Conservation (phyloP, 1,284 basidiomycete species). For the Trichosporon sp. region DNA sequence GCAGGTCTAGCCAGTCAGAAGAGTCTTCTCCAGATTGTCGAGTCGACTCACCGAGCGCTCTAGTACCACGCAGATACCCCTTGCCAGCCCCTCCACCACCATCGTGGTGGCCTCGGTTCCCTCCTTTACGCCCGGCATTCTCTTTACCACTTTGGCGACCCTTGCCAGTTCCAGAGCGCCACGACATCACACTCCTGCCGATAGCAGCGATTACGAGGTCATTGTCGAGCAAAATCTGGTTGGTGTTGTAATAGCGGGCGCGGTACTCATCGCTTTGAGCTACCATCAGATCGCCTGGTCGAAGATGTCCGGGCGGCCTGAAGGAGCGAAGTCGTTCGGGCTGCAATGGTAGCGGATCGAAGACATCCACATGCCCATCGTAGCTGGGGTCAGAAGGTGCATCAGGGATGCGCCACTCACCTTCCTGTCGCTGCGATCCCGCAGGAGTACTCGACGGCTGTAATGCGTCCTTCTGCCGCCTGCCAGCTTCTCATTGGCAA, state of each 20-base stretch:
- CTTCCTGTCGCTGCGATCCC: constrained; percentile 40
- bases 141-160: constrained; percentile 32
- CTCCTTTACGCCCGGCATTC: constrained; percentile 15
- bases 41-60: constrained; percentile 20
- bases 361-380: constrained; percentile 40
- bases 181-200: constrained; percentile 40
- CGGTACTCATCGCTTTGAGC: constrained; percentile 29
- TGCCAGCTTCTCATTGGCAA: constrained; percentile 33
- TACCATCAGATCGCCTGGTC: constrained; percentile 30
- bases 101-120: neutral
- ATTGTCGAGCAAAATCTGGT: constrained; percentile 43
- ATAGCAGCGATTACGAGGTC: constrained; percentile 42
- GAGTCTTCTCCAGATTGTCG: neutral
- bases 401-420: constrained; percentile 13
- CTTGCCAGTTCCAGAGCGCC: constrained; percentile 42
- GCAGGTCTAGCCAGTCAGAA: constrained; percentile 24
- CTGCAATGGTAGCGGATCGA: constrained; percentile 34
- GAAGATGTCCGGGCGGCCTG: constrained; percentile 29
- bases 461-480: constrained; percentile 34
- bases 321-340: constrained; percentile 35
- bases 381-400: constrained; percentile 18
- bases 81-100: constrained; percentile 22
- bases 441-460: constrained; percentile 33
- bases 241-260: constrained; percentile 35
- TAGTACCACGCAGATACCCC: constrained; percentile 21